Conservation (phyloP, 208 protist species). For the Trypanosoma cruzi region DNA sequence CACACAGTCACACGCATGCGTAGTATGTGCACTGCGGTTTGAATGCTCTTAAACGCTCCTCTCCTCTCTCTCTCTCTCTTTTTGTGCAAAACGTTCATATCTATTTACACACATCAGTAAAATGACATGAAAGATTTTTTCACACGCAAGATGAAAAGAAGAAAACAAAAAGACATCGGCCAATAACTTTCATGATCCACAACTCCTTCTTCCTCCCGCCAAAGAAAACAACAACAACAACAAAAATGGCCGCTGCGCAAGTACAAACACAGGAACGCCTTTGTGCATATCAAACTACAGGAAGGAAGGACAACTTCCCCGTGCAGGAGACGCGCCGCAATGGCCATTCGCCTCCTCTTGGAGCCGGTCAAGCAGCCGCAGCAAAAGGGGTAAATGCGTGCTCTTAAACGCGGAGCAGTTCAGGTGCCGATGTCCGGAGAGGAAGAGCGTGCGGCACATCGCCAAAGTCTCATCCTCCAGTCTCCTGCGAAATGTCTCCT, state of each 20-base stretch:
- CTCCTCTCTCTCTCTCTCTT: too few species aligned
- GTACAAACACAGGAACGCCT: neutral
- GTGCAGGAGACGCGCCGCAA: neutral
- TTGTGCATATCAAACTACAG: neutral
- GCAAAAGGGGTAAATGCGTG: slow-evolving; percentile 29
- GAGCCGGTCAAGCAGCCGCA: slow-evolving; percentile 29
- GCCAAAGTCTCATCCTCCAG: slow-evolving; percentile 34
- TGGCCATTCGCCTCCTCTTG: neutral
- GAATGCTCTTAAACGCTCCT: too few species aligned
- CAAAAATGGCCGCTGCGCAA: slow-evolving; percentile 13
- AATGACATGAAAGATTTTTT: too few species aligned
- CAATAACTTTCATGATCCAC: too few species aligned
- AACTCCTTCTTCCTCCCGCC: too few species aligned
- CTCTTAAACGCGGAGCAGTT: slow-evolving; percentile 50
- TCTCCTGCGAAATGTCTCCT: slow-evolving; percentile 21
- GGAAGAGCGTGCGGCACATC: slow-evolving; percentile 23
- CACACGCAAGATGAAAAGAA: too few species aligned
- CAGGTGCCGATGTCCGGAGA: slow-evolving; percentile 30
- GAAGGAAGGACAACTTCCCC: neutral
- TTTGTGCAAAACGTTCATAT: too few species aligned
- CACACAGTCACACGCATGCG: too few species aligned
- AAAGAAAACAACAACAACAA: too few species aligned
- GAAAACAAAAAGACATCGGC: too few species aligned
- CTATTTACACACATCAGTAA: too few species aligned
- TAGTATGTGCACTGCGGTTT: too few species aligned